Percentiles rank a stretch among this genome's conserved stretches.
Conservation (phyloP, 164 flowering plant genomes). For the Annona squamosa region DNA sequence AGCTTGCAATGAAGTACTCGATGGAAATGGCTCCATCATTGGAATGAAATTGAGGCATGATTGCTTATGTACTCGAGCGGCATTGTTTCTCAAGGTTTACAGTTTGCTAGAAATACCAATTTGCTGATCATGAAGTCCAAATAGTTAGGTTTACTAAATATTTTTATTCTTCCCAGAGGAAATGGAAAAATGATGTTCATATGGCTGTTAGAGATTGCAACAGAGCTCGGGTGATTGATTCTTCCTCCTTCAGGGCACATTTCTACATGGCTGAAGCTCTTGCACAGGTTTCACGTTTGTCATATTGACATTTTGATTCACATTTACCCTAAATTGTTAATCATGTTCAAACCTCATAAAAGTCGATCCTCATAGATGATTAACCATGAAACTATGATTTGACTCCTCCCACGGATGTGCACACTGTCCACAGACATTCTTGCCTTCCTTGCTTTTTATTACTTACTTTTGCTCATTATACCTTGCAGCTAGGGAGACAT, state of each 20-base stretch:
- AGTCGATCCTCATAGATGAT: not conserved
- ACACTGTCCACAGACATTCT: not conserved
- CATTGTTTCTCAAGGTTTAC: slow-evolving; percentile 77
- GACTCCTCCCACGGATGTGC: not conserved
- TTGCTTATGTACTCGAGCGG: slow-evolving; percentile 75
- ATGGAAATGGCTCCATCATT: slow-evolving; percentile 48
- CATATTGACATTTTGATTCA: not conserved
- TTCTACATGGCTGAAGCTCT: slow-evolving; percentile 75
- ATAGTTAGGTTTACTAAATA: not conserved
- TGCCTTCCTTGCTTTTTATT: slow-evolving; percentile 4
- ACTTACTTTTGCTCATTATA: not conserved
- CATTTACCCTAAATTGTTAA: not conserved
- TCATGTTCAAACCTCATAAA: not conserved
- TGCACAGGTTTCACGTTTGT: slow-evolving; percentile 38
- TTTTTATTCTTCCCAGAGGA: slow-evolving; percentile 41
- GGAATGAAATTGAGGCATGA: slow-evolving; percentile 48
- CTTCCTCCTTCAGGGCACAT: slow-evolving; percentile 57
- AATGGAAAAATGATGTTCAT: slow-evolving; percentile 92
- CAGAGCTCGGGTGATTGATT: slow-evolving; percentile 53
- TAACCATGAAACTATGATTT: not conserved
- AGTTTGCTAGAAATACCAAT: slow-evolving; percentile 29
- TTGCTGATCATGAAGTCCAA: not conserved
- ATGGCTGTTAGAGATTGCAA: slow-evolving; percentile 90
- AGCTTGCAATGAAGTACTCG: slow-evolving; percentile 82
- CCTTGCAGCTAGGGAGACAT: slow-evolving; percentile 61